Conservation (phyloP, 2,329 filamentous ascomycete genomes). For the Alternaria solani region DNA sequence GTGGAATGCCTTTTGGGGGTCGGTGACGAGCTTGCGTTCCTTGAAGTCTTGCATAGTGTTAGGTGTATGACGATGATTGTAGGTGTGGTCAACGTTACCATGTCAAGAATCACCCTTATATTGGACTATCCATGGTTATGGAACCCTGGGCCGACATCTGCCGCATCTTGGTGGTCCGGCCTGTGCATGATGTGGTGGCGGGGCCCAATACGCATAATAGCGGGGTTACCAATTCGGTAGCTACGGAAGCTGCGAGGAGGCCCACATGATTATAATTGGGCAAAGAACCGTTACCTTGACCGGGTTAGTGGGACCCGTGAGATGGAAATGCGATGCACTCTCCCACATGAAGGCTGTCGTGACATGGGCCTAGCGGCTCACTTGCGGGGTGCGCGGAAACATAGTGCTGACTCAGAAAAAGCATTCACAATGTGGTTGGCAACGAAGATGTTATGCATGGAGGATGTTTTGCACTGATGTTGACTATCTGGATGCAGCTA, state of each 20-base stretch:
- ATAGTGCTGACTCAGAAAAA: constrained; percentile 18
- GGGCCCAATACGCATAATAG: constrained; percentile 34
- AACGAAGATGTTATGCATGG: background rate
- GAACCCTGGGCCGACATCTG: constrained; percentile 36
- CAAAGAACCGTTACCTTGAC: constrained; percentile 7
- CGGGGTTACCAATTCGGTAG: constrained; percentile 35
- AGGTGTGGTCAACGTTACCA: constrained; percentile 13
- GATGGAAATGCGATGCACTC: constrained; percentile 3
- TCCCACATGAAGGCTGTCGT: constrained; percentile 13
- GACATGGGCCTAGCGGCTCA: constrained; percentile 15
- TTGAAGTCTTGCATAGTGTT: constrained; percentile 45
- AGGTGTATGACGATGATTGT: background rate
- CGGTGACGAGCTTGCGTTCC: constrained; percentile 47
- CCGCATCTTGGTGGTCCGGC: constrained; percentile 42
- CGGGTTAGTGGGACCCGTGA: constrained; percentile 31
- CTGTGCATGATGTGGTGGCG: constrained; percentile 45
- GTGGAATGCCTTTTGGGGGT: constrained; percentile 50
- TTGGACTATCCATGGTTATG: constrained; percentile 31
- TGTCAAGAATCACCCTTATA: constrained; percentile 36
- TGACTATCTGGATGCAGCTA: constrained; percentile 39
- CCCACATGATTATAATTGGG: constrained; percentile 16
- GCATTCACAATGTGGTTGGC: background rate
- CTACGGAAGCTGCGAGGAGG: constrained; percentile 23
- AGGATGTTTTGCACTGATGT: background rate
- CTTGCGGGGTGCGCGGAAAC: constrained; percentile 19